A percentile compares a stretch with the other conserved stretches of the same genome.
These are phyloP conservation scores for Mycena chlorophos DNA, from an alignment of 768 basidiomycete genomes.

Conservation along the genomic window DNA sequence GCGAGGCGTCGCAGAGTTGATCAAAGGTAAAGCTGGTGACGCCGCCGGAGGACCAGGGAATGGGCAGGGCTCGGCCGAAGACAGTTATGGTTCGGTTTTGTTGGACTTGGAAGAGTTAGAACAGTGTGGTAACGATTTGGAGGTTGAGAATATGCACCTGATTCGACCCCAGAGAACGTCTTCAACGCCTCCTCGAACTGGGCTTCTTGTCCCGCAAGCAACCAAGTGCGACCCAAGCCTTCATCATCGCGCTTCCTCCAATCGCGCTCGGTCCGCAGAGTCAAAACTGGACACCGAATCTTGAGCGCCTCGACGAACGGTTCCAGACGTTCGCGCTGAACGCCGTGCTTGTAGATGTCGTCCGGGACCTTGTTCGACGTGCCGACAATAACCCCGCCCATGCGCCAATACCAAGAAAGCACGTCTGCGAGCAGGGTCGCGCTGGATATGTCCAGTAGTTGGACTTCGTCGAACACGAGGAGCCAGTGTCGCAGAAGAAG, in stretches of 20 bases:
- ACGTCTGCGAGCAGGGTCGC: conserved; percentile 52
- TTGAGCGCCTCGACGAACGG: conserved; percentile 59
- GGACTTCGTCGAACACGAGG: conserved; percentile 60
- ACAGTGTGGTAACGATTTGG: too few relatives aligned
- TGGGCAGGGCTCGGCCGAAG: conserved; percentile 46
- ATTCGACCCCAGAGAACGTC: conserved; percentile 6
- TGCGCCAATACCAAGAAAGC: conserved; percentile 61
- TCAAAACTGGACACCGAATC: conserved; percentile 49
- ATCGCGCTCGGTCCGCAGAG: conserved; percentile 46
- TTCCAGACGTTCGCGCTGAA: conserved; percentile 55
- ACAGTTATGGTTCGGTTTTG: conserved; percentile 37
- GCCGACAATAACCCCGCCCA: conserved; percentile 57
- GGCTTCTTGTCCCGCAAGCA: conserved; percentile 23
- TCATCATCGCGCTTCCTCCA: conserved; percentile 37
- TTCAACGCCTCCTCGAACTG: conserved; percentile 24
- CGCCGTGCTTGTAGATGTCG: conserved; percentile 58
- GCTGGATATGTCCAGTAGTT: conserved; percentile 60
- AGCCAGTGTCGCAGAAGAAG: conserved; percentile 50
- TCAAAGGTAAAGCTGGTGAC: conserved; percentile 50
- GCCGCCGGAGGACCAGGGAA: conserved; percentile 44
- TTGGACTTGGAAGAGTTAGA: conserved; percentile 23
- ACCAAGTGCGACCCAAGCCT: conserved; percentile 34
- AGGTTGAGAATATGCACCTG: not conserved
- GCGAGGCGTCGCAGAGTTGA: conserved; percentile 50
- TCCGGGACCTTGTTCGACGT: conserved; percentile 54